A percentile compares a stretch with the other conserved stretches of the same genome.
These are phyloP conservation scores for Podospora anserina DNA, from an alignment of 495 filamentous ascomycete species.

Conservation along the genomic window DNA sequence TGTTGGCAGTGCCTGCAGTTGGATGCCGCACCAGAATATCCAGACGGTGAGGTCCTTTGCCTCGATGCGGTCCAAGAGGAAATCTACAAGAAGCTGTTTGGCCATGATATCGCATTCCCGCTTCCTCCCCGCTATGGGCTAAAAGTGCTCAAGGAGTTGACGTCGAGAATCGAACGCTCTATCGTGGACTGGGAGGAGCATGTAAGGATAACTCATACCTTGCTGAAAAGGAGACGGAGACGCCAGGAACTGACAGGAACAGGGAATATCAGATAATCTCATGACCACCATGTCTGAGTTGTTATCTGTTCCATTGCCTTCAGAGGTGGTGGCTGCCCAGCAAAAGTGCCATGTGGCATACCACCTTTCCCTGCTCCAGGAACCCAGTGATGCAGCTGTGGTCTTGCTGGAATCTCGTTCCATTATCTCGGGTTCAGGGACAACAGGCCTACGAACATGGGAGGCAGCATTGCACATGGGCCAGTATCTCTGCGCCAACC, in stretches of 20 bases:
- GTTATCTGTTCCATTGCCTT: constrained; percentile 56
- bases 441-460: constrained; percentile 89
- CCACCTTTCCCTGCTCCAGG: constrained; percentile 44
- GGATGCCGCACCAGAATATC: constrained; percentile 35
- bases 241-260: not conserved
- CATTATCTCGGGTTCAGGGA: constrained; percentile 70
- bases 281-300: constrained; percentile 59
- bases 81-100: constrained; percentile 63
- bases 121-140: constrained; percentile 67
- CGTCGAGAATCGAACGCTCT: constrained; percentile 60
- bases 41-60: constrained; percentile 31
- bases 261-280: constrained; percentile 78
- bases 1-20: constrained; percentile 45
- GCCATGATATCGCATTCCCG: constrained; percentile 47
- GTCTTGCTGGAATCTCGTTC: constrained; percentile 69
- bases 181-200: constrained; percentile 76
- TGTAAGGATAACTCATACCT: constrained; percentile 52
- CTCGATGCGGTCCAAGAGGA: constrained; percentile 53
- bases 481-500: constrained; percentile 56
- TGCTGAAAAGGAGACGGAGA: not conserved
- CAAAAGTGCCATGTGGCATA: constrained; percentile 76
- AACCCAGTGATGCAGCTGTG: constrained; percentile 32
- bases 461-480: constrained; percentile 87
- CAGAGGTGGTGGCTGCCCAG: constrained; percentile 62
- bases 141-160: constrained; percentile 68